A percentile compares a stretch with the other conserved stretches of the same genome.
Evolutionary conservation across 1,284 basidiomycete species (phyloP).

Genomic region (Irpex lacteus): DNA sequence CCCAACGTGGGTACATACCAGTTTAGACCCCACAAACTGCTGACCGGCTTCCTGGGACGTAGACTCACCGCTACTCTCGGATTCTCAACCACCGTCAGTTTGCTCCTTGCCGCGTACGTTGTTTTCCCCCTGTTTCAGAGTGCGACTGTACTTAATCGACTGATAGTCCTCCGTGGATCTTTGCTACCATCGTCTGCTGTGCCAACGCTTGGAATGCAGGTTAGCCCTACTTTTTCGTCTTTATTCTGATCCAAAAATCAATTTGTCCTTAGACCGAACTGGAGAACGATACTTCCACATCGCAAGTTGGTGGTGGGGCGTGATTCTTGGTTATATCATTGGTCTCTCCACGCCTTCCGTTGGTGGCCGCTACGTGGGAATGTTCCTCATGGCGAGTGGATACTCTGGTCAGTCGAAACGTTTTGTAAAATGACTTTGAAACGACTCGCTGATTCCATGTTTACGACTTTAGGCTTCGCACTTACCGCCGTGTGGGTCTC

Average conservation of each 20-base stretch:
- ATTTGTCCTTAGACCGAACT: constrained; percentile 41
- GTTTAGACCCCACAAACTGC: background rate
- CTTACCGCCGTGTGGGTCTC: constrained; percentile 63
- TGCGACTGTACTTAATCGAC: background rate
- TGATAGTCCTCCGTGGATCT: constrained; percentile 63
- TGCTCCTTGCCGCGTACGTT: constrained; percentile 62
- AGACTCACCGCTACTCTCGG: constrained; percentile 67
- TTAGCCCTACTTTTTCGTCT: constrained; percentile 20
- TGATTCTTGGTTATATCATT: constrained; percentile 63
- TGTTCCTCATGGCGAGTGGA: constrained; percentile 64
- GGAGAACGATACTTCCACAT: constrained; percentile 73
- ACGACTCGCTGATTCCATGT: background rate
- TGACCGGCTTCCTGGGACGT: background rate
- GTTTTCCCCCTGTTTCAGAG: constrained; percentile 13
- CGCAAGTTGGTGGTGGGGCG: constrained; percentile 55
- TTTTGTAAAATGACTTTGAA: too few relatives aligned
- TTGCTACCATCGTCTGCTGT: constrained; percentile 53
- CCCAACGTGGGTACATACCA: constrained; percentile 49
- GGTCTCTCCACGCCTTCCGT: constrained; percentile 51
- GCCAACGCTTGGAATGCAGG: constrained; percentile 68
- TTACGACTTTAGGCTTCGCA: constrained; percentile 43
- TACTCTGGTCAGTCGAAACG: constrained; percentile 43
- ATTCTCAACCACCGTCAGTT: constrained; percentile 54
- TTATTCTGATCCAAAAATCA: background rate
- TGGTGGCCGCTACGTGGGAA: constrained; percentile 56